These are phyloP conservation scores for Calocybe cyanea DNA, from an alignment of 768 basidiomycete species.

Conservation along the genomic window DNA sequence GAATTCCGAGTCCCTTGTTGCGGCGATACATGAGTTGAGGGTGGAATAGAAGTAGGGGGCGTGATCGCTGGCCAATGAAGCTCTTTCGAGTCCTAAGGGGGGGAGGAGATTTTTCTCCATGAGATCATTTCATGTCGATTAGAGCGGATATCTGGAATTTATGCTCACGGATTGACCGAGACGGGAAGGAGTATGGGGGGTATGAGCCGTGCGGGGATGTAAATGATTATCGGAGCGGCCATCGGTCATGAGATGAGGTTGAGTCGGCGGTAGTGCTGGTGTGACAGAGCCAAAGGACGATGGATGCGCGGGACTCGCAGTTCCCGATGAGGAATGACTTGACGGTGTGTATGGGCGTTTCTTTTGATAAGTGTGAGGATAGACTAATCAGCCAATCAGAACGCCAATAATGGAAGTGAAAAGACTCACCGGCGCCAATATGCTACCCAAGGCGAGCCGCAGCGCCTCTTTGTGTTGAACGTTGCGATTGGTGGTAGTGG, in stretches of 20 bases:
- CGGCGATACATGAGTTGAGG: slow-evolving; percentile 11
- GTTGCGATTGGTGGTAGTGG: slow-evolving; percentile 25
- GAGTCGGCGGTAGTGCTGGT: slow-evolving; percentile 21
- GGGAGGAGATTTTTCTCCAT: too few relatives aligned
- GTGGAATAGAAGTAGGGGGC: slow-evolving; percentile 9
- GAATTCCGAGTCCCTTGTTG: slow-evolving; percentile 5
- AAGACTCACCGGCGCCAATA: slow-evolving; percentile 55
- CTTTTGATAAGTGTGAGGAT: slow-evolving; percentile 25
- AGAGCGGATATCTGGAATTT: background rate
- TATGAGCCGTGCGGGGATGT: slow-evolving; percentile 21
- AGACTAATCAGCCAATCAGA: slow-evolving; percentile 9
- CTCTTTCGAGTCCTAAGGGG: slow-evolving; percentile 14
- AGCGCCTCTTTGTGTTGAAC: slow-evolving; percentile 46
- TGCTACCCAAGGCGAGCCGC: slow-evolving; percentile 55
- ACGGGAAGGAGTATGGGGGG: slow-evolving; percentile 20
- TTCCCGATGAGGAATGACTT: slow-evolving; percentile 48
- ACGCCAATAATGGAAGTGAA: slow-evolving; percentile 7
- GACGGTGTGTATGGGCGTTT: slow-evolving; percentile 46
- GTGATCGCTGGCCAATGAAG: slow-evolving; percentile 9
- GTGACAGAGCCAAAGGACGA: slow-evolving; percentile 22
- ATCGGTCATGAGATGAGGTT: slow-evolving; percentile 19
- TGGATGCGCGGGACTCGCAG: slow-evolving; percentile 42
- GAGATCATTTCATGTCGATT: too few relatives aligned
- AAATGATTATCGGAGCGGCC: slow-evolving; percentile 25
- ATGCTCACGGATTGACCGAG: slow-evolving; percentile 17